These are phyloP conservation scores for Lasiodiplodia hormozganensis DNA, from an alignment of 2,329 filamentous ascomycete species.

Conservation along the genomic window DNA sequence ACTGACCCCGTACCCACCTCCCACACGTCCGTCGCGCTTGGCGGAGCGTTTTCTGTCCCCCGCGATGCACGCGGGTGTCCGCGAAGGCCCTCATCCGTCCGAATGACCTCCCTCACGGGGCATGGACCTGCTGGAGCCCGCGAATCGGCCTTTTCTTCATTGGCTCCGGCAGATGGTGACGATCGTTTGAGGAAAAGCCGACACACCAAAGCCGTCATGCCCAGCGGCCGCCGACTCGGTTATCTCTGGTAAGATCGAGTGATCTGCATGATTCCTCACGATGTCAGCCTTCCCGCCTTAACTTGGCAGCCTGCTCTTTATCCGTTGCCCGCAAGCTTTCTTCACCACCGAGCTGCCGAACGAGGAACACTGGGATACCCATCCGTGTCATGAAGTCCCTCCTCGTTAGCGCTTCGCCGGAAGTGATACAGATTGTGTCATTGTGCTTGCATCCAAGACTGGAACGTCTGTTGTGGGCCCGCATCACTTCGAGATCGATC, in stretches of 20 bases:
- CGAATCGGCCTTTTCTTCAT: background rate
- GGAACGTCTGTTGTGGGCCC: conserved; percentile 1
- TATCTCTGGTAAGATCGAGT: conserved; percentile 5
- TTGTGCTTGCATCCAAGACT: background rate
- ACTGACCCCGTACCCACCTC: conserved; percentile 16
- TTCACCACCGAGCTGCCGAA: background rate
- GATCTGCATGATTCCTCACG: background rate
- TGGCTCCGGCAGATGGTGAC: conserved; percentile 4
- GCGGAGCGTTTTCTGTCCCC: background rate
- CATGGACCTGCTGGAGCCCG: background rate
- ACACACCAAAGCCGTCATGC: background rate
- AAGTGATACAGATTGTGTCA: conserved; percentile 20
- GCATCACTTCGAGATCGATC: background rate
- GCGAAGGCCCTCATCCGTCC: background rate
- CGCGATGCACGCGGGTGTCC: background rate
- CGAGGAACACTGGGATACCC: background rate
- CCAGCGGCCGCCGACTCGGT: background rate
- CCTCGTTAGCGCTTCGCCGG: background rate
- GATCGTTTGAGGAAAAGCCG: conserved; percentile 1
- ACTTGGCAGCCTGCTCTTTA: background rate
- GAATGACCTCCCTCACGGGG: background rate
- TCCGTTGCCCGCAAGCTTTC: background rate
- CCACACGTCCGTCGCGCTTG: conserved; percentile 9
- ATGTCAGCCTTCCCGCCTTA: background rate
- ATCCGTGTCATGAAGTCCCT: background rate